A percentile compares a stretch with the other conserved stretches of the same genome.
Conservation (phyloP, 257 asterid species). For the Eustoma russellianum region DNA sequence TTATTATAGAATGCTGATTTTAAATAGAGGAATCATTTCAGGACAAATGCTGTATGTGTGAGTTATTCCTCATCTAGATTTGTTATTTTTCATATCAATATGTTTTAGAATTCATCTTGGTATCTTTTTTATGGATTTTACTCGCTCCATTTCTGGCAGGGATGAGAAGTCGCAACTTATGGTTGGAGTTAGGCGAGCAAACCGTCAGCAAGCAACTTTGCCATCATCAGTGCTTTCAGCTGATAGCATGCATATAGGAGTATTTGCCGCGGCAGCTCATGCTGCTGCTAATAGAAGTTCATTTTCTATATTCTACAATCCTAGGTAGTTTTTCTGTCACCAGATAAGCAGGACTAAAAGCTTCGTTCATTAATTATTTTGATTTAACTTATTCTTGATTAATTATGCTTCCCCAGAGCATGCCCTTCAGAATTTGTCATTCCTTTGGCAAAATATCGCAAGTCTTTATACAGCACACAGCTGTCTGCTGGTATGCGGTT, state of each 20-base stretch:
- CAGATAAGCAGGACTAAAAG: not conserved
- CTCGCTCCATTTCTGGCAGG: constrained; percentile 19
- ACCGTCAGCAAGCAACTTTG: constrained; percentile 71
- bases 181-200: constrained; percentile 88
- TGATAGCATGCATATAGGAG: constrained; percentile 99
- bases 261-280: constrained; percentile 98
- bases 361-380: not conserved
- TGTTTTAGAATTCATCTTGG: too few relatives aligned
- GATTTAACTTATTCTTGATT: not conserved
- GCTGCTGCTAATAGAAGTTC: constrained; percentile 85
- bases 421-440: constrained; percentile 91
- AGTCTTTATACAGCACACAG: constrained; percentile 62
- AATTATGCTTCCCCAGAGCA: constrained; percentile 45
- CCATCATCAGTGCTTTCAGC: constrained; percentile 95
- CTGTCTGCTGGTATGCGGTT: constrained; percentile 86
- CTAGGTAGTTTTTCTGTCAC: constrained; percentile 40
- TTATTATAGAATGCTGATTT: too few relatives aligned
- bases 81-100: not conserved
- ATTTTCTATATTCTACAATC: constrained; percentile 86
- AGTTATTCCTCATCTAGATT: not conserved
- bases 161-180: constrained; percentile 80
- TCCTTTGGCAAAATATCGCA: constrained; percentile 63
- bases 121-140: not conserved
- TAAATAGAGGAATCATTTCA: too few relatives aligned
- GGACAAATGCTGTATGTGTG: not conserved